These are phyloP conservation scores for Stemphylium lycopersici DNA, from an alignment of 2,329 filamentous ascomycete genomes.

Conservation along the genomic window DNA sequence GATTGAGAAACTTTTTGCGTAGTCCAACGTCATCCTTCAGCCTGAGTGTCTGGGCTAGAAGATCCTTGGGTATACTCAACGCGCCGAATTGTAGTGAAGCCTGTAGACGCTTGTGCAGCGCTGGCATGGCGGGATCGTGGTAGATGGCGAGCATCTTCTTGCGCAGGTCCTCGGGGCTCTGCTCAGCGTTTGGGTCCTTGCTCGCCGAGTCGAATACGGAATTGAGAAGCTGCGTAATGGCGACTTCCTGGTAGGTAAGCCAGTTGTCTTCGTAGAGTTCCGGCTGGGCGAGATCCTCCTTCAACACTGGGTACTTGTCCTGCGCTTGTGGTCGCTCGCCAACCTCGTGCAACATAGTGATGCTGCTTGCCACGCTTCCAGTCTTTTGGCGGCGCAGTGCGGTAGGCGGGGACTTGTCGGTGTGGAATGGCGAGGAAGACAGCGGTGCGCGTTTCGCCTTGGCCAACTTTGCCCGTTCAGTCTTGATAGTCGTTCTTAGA, in stretches of 20 bases:
- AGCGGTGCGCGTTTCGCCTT: conserved; percentile 28
- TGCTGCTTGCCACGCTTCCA: conserved; percentile 36
- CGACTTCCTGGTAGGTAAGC: conserved; percentile 66
- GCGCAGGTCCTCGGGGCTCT: conserved; percentile 48
- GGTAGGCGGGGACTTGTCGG: conserved; percentile 45
- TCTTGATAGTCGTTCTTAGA: conserved; percentile 34
- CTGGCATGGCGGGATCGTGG: conserved; percentile 57
- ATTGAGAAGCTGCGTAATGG: conserved; percentile 66
- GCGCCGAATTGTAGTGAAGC: conserved; percentile 65
- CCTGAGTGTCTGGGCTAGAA: conserved; percentile 53
- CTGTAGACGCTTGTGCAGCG: conserved; percentile 63
- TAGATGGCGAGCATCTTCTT: conserved; percentile 60
- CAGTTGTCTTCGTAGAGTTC: conserved; percentile 68
- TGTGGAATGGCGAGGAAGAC: conserved; percentile 47
- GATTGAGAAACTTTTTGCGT: conserved; percentile 61
- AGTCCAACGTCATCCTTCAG: conserved; percentile 64
- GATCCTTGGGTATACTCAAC: conserved; percentile 61
- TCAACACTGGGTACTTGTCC: conserved; percentile 59
- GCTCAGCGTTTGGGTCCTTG: conserved; percentile 34
- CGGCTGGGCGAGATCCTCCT: conserved; percentile 61
- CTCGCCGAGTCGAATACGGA: conserved; percentile 55
- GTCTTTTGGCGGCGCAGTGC: conserved; percentile 35
- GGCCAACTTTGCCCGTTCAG: conserved; percentile 30
- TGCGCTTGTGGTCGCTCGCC: conserved; percentile 34
- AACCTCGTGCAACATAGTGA: conserved; percentile 42